Evolutionary conservation across 345 rosid species (phyloP).

Genomic region (Camelina laxa): DNA sequence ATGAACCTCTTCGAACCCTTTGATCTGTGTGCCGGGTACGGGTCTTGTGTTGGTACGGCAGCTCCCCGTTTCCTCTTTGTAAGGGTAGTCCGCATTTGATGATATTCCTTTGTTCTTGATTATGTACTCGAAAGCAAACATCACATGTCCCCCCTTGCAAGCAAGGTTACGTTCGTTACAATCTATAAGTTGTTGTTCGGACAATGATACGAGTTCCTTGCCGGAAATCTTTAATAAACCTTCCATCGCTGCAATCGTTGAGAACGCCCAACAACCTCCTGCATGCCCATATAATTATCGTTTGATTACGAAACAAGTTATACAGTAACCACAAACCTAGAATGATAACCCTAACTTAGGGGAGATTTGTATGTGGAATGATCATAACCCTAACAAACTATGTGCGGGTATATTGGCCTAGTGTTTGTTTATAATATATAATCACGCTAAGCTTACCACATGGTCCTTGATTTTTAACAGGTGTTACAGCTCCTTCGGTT

Average conservation of each 20-base stretch:
- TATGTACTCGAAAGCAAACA: conserved; percentile 53
- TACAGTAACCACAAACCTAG: neutral
- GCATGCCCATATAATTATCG: neutral
- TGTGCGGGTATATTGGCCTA: no score
- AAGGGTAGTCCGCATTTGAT: conserved; percentile 54
- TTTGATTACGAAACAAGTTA: neutral
- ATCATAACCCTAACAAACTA: no score
- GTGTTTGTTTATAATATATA: neutral
- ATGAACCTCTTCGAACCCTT: conserved; percentile 47
- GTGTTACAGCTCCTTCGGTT: conserved; percentile 46
- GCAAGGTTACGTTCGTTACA: conserved; percentile 48
- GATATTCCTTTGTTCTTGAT: conserved; percentile 49
- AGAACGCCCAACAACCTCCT: conserved; percentile 75
- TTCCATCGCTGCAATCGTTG: conserved; percentile 60
- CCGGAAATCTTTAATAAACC: conserved; percentile 48
- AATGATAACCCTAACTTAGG: neutral
- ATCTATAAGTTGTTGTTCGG: conserved; percentile 64
- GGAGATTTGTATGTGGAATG: no score
- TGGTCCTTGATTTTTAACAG: conserved; percentile 40
- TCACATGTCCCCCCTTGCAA: conserved; percentile 48
- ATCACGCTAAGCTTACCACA: conserved; percentile 45
- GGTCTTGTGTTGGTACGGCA: conserved; percentile 37
- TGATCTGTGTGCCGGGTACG: conserved; percentile 39
- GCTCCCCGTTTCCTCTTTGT: conserved; percentile 33
- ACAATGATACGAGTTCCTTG: conserved; percentile 50